Conservation (phyloP, 371 early-diverging fungal species). For the Ordospora colligata region DNA sequence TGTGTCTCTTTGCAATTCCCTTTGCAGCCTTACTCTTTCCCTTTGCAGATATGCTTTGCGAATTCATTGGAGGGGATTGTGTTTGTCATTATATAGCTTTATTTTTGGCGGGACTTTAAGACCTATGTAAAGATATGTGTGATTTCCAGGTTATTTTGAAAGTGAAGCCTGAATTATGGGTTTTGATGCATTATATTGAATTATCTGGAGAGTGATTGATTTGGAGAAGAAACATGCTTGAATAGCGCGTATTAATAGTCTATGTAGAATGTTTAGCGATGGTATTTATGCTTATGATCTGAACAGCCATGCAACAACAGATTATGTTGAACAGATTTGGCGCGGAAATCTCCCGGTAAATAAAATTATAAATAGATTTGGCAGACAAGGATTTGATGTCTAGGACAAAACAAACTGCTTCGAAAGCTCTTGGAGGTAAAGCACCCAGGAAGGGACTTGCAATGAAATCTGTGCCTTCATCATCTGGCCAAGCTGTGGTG, state of each 20-base stretch:
- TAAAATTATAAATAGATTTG: constrained; percentile 24
- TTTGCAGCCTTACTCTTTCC: constrained; percentile 91
- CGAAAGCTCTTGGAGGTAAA: constrained; percentile 60
- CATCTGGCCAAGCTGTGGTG: constrained; percentile 21
- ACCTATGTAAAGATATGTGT: too few relatives aligned
- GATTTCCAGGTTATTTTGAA: too few relatives aligned
- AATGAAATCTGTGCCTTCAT: constrained; percentile 47
- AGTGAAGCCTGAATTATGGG: too few relatives aligned
- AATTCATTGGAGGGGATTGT: background rate
- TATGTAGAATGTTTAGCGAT: too few relatives aligned
- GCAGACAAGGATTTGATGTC: constrained; percentile 44
- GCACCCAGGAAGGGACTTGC: constrained; percentile 59
- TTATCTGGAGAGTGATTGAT: too few relatives aligned
- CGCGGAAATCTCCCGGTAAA: constrained; percentile 27
- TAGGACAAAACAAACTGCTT: constrained; percentile 62
- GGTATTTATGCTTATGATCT: too few relatives aligned
- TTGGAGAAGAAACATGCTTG: too few relatives aligned
- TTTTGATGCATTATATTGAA: too few relatives aligned
- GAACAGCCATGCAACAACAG: too few relatives aligned
- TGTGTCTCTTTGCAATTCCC: constrained; percentile 92
- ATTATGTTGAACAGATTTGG: background rate
- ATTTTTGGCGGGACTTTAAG: background rate
- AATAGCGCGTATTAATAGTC: too few relatives aligned
- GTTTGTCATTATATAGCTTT: constrained; percentile 7
- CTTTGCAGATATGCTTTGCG: constrained; percentile 68